Evolutionary conservation across 2,329 filamentous ascomycete genomes (phyloP).

Genomic region (Penicillium sp.): DNA sequence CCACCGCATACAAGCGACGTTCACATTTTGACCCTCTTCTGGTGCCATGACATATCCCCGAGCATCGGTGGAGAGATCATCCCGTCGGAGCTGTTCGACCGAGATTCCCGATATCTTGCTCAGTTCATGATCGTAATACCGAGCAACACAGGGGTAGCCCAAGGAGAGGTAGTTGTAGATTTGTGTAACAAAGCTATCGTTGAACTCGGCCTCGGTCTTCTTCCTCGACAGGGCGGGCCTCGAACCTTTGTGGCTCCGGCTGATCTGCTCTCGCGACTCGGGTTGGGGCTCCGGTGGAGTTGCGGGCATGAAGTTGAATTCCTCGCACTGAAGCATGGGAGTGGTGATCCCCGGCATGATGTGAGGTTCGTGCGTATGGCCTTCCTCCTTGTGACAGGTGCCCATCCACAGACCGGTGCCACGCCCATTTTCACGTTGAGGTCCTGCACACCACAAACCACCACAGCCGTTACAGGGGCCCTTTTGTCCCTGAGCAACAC

Average conservation of each 20-base stretch:
- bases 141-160: constrained; percentile 80
- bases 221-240: constrained; percentile 1
- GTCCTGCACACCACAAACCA: constrained; percentile 71
- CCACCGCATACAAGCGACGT: constrained; percentile 64
- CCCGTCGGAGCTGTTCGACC: constrained; percentile 61
- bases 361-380: constrained; percentile 8
- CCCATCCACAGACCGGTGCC: constrained; percentile 41
- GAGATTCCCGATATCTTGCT: constrained; percentile 69
- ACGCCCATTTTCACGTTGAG: constrained; percentile 39
- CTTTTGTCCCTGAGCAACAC: constrained; percentile 47
- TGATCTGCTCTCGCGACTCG: neutral
- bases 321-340: constrained; percentile 17
- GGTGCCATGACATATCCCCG: constrained; percentile 64
- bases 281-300: neutral
- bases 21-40: constrained; percentile 40
- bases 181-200: constrained; percentile 82
- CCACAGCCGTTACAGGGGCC: constrained; percentile 51
- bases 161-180: constrained; percentile 96
- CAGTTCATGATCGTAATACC: constrained; percentile 77
- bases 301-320: neutral
- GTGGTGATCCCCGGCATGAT: constrained; percentile 23
- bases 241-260: neutral
- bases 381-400: constrained; percentile 29
- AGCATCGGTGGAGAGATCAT: constrained; percentile 61
- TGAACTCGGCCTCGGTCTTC: constrained; percentile 60